Evolutionary conservation across 768 basidiomycete species (phyloP), one percentile per base, ranked within the genome.

Genomic region (Cyathus striatus): DNA sequence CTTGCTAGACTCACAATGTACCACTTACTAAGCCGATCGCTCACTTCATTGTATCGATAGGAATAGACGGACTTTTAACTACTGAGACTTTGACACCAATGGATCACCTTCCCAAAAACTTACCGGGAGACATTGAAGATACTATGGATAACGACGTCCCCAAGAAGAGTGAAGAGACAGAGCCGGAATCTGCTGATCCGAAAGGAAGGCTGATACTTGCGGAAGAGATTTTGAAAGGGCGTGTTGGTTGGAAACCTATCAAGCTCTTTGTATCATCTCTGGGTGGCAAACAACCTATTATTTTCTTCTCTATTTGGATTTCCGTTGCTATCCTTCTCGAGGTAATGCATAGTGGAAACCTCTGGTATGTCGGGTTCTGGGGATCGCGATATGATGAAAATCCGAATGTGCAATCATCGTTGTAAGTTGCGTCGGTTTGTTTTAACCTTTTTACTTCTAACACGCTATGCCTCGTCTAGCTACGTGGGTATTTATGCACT

Each of bases 201-300:
- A n/a, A 66, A 27, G 79, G 80, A 2, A 80, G 81, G 53, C 62
- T 83, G n/a, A 70, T 82, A 39, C 59, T 78, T 3, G 72, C 70
- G 0, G 82, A 85, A 53, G 82, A 85, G 52, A 65, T 81, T 27
- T 69, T 65, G 7, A 65, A 70, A 40, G 82, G 82, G 0, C 75
- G 74, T 46, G 70, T 83, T 24, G 70, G 74, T 35, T 76, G 75
- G 70, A 42, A 59, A 23, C 63, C 74, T 18, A 52, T 70, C 61
- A 63, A 58, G 36, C 49, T 70, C 6, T 68, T 65, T 44, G 50
- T 70, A 37, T 35, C 38, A 6, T 56, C 60, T 12, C 57, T 69
- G 24, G 60, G 65, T 18, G 66, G 66, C 14, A 43, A 50, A 18
- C 55, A 64, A 32, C 51, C 58, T 13, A 24, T 58, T 10, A 14